A percentile compares a stretch with the other conserved stretches of the same genome.
phyloP scores from a whole-genome alignment of 2,329 filamentous ascomycete species.

The Fusarium buharicum region DNA sequence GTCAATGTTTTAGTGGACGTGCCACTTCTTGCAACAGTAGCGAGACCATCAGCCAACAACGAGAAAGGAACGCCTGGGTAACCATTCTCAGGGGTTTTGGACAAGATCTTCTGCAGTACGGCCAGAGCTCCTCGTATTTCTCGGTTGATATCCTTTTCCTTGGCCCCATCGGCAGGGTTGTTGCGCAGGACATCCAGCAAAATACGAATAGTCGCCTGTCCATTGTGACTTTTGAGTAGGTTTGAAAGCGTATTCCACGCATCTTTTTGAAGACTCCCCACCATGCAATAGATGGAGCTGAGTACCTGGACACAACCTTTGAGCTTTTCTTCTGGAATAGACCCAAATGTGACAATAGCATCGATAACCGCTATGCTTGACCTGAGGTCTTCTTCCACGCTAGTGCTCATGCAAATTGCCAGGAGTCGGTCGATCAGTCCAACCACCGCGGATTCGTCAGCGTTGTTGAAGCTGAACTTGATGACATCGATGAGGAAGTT shows the following conservation, averaged over 20 bases:
- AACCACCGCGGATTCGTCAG: constrained; percentile 69
- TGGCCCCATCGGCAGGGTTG: constrained; percentile 56
- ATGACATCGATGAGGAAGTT: constrained; percentile 73
- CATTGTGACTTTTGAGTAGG: constrained; percentile 78
- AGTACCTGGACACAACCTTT: constrained; percentile 75
- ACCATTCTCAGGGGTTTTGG: constrained; percentile 67
- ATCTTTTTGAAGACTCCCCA: constrained; percentile 68
- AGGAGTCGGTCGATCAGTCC: constrained; percentile 71
- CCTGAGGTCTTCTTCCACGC: constrained; percentile 70
- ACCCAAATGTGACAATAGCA: constrained; percentile 76
- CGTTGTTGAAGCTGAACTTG: constrained; percentile 79
- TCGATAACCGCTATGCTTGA: constrained; percentile 76
- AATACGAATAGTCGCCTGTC: constrained; percentile 73
- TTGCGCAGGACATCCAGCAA: constrained; percentile 70
- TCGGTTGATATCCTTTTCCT: constrained; percentile 63
- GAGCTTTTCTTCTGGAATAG: constrained; percentile 71
- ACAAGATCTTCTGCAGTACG: constrained; percentile 71
- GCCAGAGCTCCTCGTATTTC: constrained; percentile 71
- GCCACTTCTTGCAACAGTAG: constrained; percentile 59
- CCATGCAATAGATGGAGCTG: constrained; percentile 75
- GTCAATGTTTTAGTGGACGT: constrained; percentile 58
- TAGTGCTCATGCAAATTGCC: constrained; percentile 75
- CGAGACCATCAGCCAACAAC: constrained; percentile 67
- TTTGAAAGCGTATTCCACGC: constrained; percentile 78
- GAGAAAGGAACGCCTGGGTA: constrained; percentile 70